Conservation (phyloP, 768 basidiomycete species). For the Tulasnella sp. region DNA sequence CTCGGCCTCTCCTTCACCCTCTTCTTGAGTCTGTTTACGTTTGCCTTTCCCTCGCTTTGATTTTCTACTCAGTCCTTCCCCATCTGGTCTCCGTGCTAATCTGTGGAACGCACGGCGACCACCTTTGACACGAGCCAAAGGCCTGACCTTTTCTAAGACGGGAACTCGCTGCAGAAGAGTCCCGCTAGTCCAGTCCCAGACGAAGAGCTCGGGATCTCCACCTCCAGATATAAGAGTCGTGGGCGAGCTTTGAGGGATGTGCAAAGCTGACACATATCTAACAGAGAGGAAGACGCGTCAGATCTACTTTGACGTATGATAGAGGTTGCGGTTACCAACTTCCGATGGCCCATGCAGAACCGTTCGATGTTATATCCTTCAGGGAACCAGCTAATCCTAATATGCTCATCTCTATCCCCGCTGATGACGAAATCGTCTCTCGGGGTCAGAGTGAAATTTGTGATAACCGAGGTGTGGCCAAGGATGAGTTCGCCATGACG, state of each 20-base stretch:
- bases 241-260: slow-evolving; percentile 42
- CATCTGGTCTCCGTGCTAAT: slow-evolving; percentile 18
- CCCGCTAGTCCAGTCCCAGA: slow-evolving; percentile 76
- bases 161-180: slow-evolving; percentile 38
- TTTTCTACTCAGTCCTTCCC: slow-evolving; percentile 15
- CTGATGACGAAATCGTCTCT: slow-evolving; percentile 73
- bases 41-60: slow-evolving; percentile 18
- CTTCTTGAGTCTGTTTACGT: slow-evolving; percentile 16
- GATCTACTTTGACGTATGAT: neutral
- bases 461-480: slow-evolving; percentile 84
- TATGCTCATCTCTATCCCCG: slow-evolving; percentile 91
- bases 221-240: slow-evolving; percentile 68
- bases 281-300: neutral
- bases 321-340: slow-evolving; percentile 35
- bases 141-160: slow-evolving; percentile 31
- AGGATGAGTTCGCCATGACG: slow-evolving; percentile 60
- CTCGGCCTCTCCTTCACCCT: slow-evolving; percentile 21
- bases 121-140: slow-evolving; percentile 29
- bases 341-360: slow-evolving; percentile 75
- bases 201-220: slow-evolving; percentile 62
- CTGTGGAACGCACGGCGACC: slow-evolving; percentile 9
- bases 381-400: slow-evolving; percentile 84
- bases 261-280: slow-evolving; percentile 77
- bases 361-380: slow-evolving; percentile 75
- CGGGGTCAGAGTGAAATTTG: slow-evolving; percentile 50